Percentiles rank a stretch among this genome's conserved stretches.
These are phyloP conservation scores for Sherardia arvensis DNA, from an alignment of 257 asterid species.

Conservation along the genomic window DNA sequence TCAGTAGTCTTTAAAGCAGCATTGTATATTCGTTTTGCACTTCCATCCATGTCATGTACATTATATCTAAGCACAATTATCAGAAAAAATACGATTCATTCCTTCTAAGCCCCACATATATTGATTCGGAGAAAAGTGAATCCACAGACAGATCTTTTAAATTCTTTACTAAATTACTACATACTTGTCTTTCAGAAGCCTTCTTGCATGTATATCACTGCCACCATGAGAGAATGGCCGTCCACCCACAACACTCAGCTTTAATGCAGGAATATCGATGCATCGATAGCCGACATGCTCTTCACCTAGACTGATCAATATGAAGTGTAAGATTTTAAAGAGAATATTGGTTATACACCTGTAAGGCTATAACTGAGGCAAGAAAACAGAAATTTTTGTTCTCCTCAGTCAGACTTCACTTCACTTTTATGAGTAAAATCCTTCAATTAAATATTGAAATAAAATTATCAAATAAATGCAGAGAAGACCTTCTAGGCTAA, in stretches of 20 bases:
- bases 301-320: conserved; percentile 65
- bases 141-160: background rate
- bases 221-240: conserved; percentile 97
- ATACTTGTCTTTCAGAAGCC: conserved; percentile 73
- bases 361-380: background rate
- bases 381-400: background rate
- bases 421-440: background rate
- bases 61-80: conserved; percentile 47
- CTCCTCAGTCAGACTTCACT: background rate
- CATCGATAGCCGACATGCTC: conserved; percentile 85
- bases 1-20: conserved; percentile 62
- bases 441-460: background rate
- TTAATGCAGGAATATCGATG: conserved; percentile 50
- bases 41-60: conserved; percentile 53
- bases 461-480: background rate
- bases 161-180: conserved; percentile 4
- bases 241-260: conserved; percentile 85
- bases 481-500: background rate
- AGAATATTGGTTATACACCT: background rate
- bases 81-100: background rate
- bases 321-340: conserved; percentile 9
- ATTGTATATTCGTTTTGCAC: conserved; percentile 56
- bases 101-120: background rate
- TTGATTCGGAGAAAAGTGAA: background rate
- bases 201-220: conserved; percentile 33